Percentiles rank a stretch among this genome's conserved stretches.
Evolutionary conservation across 176 grass and related monocot species (phyloP).

Genomic region (Tuctoria greenei): DNA sequence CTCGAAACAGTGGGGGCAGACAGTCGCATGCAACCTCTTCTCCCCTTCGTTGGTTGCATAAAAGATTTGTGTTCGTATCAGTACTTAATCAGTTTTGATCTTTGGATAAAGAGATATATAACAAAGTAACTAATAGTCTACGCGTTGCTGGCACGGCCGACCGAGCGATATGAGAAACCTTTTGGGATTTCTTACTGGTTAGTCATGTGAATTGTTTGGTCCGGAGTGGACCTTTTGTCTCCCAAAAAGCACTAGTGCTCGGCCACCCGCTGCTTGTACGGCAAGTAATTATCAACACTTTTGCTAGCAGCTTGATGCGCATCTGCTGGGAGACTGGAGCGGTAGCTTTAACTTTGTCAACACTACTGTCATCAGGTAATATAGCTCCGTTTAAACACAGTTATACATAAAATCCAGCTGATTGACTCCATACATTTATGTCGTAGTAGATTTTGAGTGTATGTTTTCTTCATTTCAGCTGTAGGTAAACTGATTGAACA

Average conservation of each 20-base stretch:
- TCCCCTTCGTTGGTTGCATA: slow-evolving; percentile 18
- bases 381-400: background rate
- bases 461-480: background rate
- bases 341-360: slow-evolving; percentile 19
- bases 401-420: background rate
- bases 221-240: slow-evolving; percentile 37
- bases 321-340: background rate
- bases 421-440: background rate
- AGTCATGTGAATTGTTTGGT: background rate
- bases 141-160: background rate
- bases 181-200: background rate
- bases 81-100: background rate
- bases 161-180: slow-evolving; percentile 8
- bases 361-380: background rate
- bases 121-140: background rate
- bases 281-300: slow-evolving; percentile 21
- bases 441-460: no score
- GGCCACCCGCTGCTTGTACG: slow-evolving; percentile 29
- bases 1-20: slow-evolving; percentile 62
- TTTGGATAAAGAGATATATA: background rate
- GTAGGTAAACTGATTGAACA: background rate
- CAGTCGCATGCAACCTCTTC: slow-evolving; percentile 50
- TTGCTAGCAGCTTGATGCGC: background rate
- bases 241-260: slow-evolving; percentile 28
- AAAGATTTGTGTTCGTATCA: slow-evolving; percentile 2